phyloP scores from a whole-genome alignment of 2,329 filamentous ascomycete species.

The Stylonectria norvegica region DNA sequence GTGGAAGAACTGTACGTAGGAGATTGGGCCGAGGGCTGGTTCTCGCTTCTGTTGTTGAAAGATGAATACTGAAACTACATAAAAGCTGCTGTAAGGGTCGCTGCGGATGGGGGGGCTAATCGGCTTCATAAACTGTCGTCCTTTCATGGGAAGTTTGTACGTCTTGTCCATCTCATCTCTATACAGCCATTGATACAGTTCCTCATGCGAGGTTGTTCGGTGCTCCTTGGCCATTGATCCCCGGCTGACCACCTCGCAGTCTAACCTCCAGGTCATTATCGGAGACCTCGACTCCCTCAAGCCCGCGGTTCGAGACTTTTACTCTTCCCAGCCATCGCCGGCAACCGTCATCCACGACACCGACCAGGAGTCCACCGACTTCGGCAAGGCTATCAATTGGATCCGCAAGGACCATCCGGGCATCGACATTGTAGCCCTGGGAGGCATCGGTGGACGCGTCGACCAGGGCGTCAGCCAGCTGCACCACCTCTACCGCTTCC shows the following conservation, averaged over 20 bases:
- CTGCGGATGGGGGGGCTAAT: slow-evolving; percentile 91
- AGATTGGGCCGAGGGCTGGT: slow-evolving; percentile 1
- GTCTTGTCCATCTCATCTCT: slow-evolving; percentile 16
- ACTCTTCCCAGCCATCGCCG: slow-evolving; percentile 48
- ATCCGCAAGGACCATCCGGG: slow-evolving; percentile 41
- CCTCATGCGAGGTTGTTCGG: too few species aligned
- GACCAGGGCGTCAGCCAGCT: slow-evolving; percentile 90
- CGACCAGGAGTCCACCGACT: slow-evolving; percentile 90
- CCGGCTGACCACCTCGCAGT: slow-evolving; percentile 31
- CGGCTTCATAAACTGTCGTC: slow-evolving; percentile 54
- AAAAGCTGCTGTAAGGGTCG: slow-evolving; percentile 65
- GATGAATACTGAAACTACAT: slow-evolving; percentile 18
- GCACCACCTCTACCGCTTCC: slow-evolving; percentile 73
- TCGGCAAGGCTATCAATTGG: slow-evolving; percentile 73
- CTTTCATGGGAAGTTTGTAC: slow-evolving; percentile 42
- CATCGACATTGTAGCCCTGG: slow-evolving; percentile 72
- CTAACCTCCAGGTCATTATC: slow-evolving; percentile 69
- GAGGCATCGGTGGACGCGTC: slow-evolving; percentile 83
- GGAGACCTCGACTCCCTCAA: slow-evolving; percentile 87
- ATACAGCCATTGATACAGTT: too few species aligned
- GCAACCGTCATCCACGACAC: slow-evolving; percentile 64
- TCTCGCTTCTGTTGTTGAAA: not conserved
- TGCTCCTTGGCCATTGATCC: too few species aligned
- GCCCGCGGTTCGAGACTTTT: slow-evolving; percentile 61
- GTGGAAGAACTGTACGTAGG: slow-evolving; percentile 46